A percentile compares a stretch with the other conserved stretches of the same genome.
These are phyloP conservation scores for Apiotrichum siamense DNA, from an alignment of 1,284 basidiomycete species.

Conservation along the genomic window DNA sequence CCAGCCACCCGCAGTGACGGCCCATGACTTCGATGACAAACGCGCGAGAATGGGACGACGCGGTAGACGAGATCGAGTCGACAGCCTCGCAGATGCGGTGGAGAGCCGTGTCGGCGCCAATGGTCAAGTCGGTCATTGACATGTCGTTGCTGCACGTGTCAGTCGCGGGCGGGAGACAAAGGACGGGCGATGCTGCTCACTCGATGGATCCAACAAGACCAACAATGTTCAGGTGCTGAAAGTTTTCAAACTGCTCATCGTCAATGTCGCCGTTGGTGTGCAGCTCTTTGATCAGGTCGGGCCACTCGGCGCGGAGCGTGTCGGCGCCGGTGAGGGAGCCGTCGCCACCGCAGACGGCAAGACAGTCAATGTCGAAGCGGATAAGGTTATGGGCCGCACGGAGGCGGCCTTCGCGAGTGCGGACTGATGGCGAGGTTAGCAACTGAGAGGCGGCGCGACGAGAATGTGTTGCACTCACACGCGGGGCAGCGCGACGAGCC, in stretches of 20 bases:
- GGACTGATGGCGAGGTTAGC: conserved; percentile 51
- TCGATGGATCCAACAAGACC: conserved; percentile 97
- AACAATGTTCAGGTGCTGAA: conserved; percentile 87
- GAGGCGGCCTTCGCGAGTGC: conserved; percentile 77
- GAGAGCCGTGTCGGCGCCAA: conserved; percentile 90
- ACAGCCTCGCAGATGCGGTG: conserved; percentile 98
- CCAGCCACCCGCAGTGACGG: conserved; percentile 95
- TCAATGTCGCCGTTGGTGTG: conserved; percentile 64
- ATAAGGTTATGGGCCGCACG: conserved; percentile 86
- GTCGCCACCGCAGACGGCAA: conserved; percentile 95
- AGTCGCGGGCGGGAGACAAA: too few species aligned
- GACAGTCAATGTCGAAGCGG: conserved; percentile 91
- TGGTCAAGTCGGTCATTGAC: conserved; percentile 94
- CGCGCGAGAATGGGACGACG: conserved; percentile 89
- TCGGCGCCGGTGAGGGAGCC: conserved; percentile 95
- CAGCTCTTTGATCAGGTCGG: conserved; percentile 67
- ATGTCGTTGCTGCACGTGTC: conserved; percentile 68
- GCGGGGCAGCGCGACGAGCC: conserved; percentile 68
- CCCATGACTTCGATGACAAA: conserved; percentile 99
- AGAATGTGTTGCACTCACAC: too few species aligned
- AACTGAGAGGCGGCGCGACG: conserved; percentile 73
- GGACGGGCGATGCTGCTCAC: conserved; percentile 26
- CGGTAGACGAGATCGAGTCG: conserved; percentile 96
- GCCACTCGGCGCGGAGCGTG: conserved; percentile 90
- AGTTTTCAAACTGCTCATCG: conserved; percentile 61